Evolutionary conservation across 73 alveolate species (phyloP), one percentile per base, ranked within the genome.

Genomic region (Blepharisma japonicum): DNA sequence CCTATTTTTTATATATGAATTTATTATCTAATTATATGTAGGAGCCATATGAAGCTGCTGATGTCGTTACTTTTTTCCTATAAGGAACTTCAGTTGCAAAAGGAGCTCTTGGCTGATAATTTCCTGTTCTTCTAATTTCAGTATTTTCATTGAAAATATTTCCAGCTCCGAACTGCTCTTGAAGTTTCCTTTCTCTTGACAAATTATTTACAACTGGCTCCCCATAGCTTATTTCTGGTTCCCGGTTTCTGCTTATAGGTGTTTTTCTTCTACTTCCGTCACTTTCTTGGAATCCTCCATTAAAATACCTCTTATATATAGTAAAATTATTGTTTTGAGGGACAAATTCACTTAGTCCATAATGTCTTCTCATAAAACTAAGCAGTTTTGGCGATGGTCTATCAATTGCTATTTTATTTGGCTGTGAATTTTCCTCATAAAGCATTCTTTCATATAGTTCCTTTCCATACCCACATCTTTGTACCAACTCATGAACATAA

Each of bases 261-360:
- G 51, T 76, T 55, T 79, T 83, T 38, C 49, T 78, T 56, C 68
- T 77, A 47, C 18, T 9, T 7, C 68, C 78, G 42, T 83, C 86
- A 61, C 81, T 91, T 47, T 32, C 42, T 32, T 32, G 42, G 42
- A 32, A 32, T 32, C 42, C 42, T 32, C 42, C 42, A 32, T 71
- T 78, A 77, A 96, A 96, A 84, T 94, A 96, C 61, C 87, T 90
- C 54, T 87, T 82, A 71, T 83, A 97, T 18, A 96, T 94, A 7
- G 95, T 98, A 68, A 61, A 96, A 81, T 96, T 96, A 84, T 96
- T 96, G 79, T 94, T 93, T 83, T 97, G 91, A 21, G 97, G 97
- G 6, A 94, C 95, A 85, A 87, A 94, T 76, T 81, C 89, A 50
- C 71, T 61, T 66, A 97, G 83, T 32, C 89, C 91, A 83, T 92